A percentile compares a stretch with the other conserved stretches of the same genome.
phyloP scores from a whole-genome alignment of 1,284 basidiomycete species.

The Pseudozyma hubeiensis region DNA sequence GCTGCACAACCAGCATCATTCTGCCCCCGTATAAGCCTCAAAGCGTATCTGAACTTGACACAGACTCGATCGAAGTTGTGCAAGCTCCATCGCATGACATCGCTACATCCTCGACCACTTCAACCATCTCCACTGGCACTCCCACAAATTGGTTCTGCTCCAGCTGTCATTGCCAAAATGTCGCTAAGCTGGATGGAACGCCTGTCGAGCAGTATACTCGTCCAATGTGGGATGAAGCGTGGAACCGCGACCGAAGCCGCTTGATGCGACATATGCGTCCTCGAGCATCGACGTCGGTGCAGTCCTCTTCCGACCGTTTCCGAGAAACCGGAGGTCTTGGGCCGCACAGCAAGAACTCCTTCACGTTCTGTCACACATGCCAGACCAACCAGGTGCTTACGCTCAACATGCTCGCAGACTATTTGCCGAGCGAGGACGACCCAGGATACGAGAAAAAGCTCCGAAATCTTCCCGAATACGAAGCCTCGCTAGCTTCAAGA shows the following conservation, averaged over 20 bases:
- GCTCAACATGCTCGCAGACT: slow-evolving; percentile 59
- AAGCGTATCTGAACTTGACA: not conserved
- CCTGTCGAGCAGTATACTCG: slow-evolving; percentile 50
- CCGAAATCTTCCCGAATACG: slow-evolving; percentile 33
- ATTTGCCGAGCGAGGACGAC: slow-evolving; percentile 48
- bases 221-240: slow-evolving; percentile 53
- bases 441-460: slow-evolving; percentile 43
- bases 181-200: slow-evolving; percentile 30
- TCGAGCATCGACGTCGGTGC: not conserved
- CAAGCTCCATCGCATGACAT: not conserved
- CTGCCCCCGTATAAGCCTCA: slow-evolving; percentile 49
- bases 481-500: slow-evolving; percentile 48
- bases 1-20: slow-evolving; percentile 48
- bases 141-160: slow-evolving; percentile 60
- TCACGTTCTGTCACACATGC: slow-evolving; percentile 60
- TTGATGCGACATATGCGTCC: slow-evolving; percentile 30
- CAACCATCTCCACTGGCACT: slow-evolving; percentile 52
- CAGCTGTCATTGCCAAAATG: slow-evolving; percentile 57
- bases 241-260: slow-evolving; percentile 32
- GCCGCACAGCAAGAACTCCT: not conserved
- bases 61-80: not conserved
- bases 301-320: too few species aligned
- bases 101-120: slow-evolving; percentile 19
- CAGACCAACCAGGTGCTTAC: slow-evolving; percentile 61
- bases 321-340: too few species aligned